Evolutionary conservation across 1,284 basidiomycete genomes (phyloP).

Genomic region (Pholiota adiposa): DNA sequence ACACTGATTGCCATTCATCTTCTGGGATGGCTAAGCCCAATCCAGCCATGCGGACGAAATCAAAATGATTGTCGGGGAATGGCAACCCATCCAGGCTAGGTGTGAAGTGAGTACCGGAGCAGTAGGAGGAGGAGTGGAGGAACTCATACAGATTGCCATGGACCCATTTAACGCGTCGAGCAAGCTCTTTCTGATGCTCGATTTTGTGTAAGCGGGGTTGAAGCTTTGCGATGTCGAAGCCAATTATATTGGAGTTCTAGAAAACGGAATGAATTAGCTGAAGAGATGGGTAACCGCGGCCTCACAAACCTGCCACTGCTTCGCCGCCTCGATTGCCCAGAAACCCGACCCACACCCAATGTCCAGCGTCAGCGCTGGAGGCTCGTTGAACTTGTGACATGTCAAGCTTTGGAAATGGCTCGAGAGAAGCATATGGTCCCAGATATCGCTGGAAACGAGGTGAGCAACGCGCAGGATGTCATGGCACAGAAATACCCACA

Average conservation of each 20-base stretch:
- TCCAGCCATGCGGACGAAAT: constrained; percentile 64
- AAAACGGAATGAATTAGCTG: background rate
- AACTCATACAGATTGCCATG: constrained; percentile 65
- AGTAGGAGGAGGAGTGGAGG: background rate
- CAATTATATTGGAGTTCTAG: constrained; percentile 59
- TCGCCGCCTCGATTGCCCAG: constrained; percentile 72
- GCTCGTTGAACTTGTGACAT: constrained; percentile 52
- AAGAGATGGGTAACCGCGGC: constrained; percentile 1
- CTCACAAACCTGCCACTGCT: constrained; percentile 59
- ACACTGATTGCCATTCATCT: constrained; percentile 63
- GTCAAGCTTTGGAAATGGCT: constrained; percentile 53
- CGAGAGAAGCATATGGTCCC: constrained; percentile 67
- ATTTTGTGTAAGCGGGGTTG: constrained; percentile 58
- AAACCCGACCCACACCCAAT: constrained; percentile 83
- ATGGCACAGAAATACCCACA: constrained; percentile 43
- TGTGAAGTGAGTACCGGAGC: background rate
- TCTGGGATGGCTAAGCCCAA: constrained; percentile 73
- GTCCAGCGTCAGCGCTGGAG: constrained; percentile 63
- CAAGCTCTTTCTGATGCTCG: constrained; percentile 38
- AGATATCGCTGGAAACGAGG: constrained; percentile 57
- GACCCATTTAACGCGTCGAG: constrained; percentile 62
- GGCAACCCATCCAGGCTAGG: constrained; percentile 64
- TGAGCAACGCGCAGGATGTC: background rate
- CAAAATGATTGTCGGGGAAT: constrained; percentile 59
- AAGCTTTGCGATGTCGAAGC: constrained; percentile 58